A percentile compares a stretch with the other conserved stretches of the same genome.
Conservation (phyloP, 1,284 basidiomycete species). For the Lentinus polychrous region DNA sequence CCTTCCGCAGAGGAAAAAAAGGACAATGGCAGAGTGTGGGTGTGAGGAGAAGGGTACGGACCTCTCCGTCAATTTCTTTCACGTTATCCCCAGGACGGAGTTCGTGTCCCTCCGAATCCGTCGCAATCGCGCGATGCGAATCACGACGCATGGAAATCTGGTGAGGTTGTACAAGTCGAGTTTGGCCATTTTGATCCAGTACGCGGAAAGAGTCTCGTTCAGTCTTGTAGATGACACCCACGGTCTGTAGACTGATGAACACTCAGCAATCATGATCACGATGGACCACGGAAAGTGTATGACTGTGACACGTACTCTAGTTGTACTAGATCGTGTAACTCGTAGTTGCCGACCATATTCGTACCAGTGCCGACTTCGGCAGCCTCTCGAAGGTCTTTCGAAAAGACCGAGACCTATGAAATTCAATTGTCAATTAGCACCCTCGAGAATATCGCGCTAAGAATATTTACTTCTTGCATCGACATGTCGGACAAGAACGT, state of each 20-base stretch:
- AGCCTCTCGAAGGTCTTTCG: constrained; percentile 95
- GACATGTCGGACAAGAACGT: constrained; percentile 98
- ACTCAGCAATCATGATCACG: constrained; percentile 7
- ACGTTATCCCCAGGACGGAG: constrained; percentile 85
- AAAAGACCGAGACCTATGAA: constrained; percentile 85
- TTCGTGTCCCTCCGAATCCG: constrained; percentile 84
- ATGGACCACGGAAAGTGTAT: constrained; percentile 1
- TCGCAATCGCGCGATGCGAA: constrained; percentile 80
- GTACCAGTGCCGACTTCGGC: constrained; percentile 91
- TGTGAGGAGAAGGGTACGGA: constrained; percentile 29
- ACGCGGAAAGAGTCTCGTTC: constrained; percentile 95
- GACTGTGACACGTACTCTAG: constrained; percentile 68
- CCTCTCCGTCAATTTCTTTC: constrained; percentile 89
- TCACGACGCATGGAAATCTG: constrained; percentile 92
- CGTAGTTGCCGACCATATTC: constrained; percentile 88
- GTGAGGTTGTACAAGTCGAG: constrained; percentile 86
- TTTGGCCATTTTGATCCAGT: constrained; percentile 89
- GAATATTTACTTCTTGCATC: constrained; percentile 68
- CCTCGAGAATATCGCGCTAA: background rate
- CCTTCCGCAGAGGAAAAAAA: background rate
- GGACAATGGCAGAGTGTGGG: background rate
- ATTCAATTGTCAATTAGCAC: background rate
- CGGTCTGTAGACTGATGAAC: constrained; percentile 70
- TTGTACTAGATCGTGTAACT: constrained; percentile 94
- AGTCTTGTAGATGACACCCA: constrained; percentile 96